Evolutionary conservation across 257 asterid species (phyloP).

Genomic region (Lantana camara): DNA sequence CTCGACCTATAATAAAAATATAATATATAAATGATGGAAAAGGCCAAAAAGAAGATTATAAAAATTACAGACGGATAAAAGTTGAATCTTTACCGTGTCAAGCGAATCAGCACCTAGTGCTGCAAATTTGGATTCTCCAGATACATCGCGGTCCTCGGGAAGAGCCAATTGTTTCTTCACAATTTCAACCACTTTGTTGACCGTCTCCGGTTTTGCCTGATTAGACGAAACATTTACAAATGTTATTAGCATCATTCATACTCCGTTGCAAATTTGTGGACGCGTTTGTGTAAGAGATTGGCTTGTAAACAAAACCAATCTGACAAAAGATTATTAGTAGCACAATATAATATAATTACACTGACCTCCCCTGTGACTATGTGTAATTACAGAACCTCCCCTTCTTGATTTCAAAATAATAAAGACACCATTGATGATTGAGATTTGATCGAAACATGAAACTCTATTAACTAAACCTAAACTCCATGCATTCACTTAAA

Average conservation of each 20-base stretch:
- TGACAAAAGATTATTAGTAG: neutral
- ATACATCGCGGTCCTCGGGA: slow-evolving; percentile 50
- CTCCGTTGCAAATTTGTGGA: neutral
- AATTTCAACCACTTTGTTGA: slow-evolving; percentile 71
- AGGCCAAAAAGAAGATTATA: no score
- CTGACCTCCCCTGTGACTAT: no score
- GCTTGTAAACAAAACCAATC: neutral
- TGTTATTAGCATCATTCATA: neutral
- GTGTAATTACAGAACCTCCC: no score
- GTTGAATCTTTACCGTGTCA: slow-evolving; percentile 66
- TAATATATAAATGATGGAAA: no score
- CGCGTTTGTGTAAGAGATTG: neutral
- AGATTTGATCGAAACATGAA: no score
- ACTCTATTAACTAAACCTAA: no score
- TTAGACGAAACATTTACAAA: slow-evolving; percentile 16
- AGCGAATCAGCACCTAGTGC: slow-evolving; percentile 95
- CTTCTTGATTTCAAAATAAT: no score
- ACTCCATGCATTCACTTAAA: no score
- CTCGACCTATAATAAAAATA: slow-evolving; percentile 56
- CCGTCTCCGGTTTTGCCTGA: slow-evolving; percentile 94
- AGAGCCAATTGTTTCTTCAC: slow-evolving; percentile 94
- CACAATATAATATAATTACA: neutral
- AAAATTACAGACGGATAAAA: neutral
- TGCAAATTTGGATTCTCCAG: slow-evolving; percentile 74
- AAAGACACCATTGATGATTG: no score